Evolutionary conservation across 768 basidiomycete species (phyloP), one percentile per base, ranked within the genome.

Genomic region (Tylopilus cervinicoccineus): DNA sequence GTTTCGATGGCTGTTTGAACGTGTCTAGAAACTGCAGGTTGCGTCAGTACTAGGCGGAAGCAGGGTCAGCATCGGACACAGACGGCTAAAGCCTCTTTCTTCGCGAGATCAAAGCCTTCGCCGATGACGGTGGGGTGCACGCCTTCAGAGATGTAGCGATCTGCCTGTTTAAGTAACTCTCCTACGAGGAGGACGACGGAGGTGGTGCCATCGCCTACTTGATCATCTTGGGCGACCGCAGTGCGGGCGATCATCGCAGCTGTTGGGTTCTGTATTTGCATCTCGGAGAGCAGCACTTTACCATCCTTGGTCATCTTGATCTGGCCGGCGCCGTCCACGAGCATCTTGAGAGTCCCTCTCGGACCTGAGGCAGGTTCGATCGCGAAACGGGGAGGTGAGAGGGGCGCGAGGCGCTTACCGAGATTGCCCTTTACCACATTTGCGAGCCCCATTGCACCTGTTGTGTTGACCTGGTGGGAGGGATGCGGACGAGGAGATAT

Each of bases 221-320:
- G 94, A 63, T 98, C 96, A 59, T 99, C 96, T 67, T 98, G 96
- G 4, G 96, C 95, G 20, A 97, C 95, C 13, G 96, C 96, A 36
- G 96, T 97, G 43, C 93, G 83, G 38, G 96, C 96, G 63, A 99
- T 93, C 92, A 99, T 95, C 27, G 96, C 94, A 16, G 96, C 96
- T 4, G 96, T 98, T 26, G 96, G 96, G 68, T 99, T 98, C 72
- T 91, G 88, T 59, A 99, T 99, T 73, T 98, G 96, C 96, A 99
- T 99, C 74, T 99, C 96, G 34, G 93, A 95, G 50, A 99, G 77
- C 47, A 99, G 72, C 34, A 97, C 95, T 73, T 99, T 99, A 54
- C 96, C 96, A 63, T 98, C 96, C 76, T 98, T 99, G 55, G 96
- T 98, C 90, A 99, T 94, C 79, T 98, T 99, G 70, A 99, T 94